Conservation (phyloP, 1,284 basidiomycete genomes). For the Austroboletus novae-zelandiae region DNA sequence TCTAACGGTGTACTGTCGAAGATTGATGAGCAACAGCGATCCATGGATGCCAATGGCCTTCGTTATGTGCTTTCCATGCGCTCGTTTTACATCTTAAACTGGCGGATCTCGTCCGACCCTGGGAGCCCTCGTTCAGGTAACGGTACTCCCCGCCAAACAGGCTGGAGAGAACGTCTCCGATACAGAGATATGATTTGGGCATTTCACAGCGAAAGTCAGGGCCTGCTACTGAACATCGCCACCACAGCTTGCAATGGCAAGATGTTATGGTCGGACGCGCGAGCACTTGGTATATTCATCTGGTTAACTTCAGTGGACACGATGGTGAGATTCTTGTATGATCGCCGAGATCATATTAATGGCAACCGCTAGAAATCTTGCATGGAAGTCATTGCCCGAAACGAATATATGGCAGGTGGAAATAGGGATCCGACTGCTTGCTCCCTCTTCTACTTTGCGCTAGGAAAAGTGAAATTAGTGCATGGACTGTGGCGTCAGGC, state of each 20-base stretch:
- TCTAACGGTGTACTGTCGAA: conserved; percentile 32
- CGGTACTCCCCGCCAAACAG: conserved; percentile 40
- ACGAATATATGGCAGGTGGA: conserved; percentile 86
- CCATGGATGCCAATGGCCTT: conserved; percentile 86
- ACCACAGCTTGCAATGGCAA: conserved; percentile 73
- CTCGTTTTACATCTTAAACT: conserved; percentile 76
- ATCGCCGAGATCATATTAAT: conserved; percentile 1
- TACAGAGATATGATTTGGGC: conserved; percentile 96
- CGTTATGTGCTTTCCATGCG: conserved; percentile 89
- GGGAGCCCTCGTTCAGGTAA: conserved; percentile 43
- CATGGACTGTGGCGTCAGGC: conserved; percentile 96
- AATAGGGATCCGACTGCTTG: conserved; percentile 86
- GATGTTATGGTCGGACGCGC: conserved; percentile 87
- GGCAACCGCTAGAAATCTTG: conserved; percentile 58
- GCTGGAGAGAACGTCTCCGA: conserved; percentile 68
- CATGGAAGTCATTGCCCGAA: conserved; percentile 89
- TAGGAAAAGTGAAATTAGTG: conserved; percentile 89
- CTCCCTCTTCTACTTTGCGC: conserved; percentile 92
- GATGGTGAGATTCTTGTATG: conserved; percentile 53
- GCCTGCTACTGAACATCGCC: conserved; percentile 73
- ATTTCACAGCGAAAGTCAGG: conserved; percentile 90
- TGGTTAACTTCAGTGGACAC: conserved; percentile 82
- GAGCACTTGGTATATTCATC: conserved; percentile 80
- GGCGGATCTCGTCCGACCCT: conserved; percentile 47
- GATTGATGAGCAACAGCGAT: conserved; percentile 83